Evolutionary conservation across 345 rosid species (phyloP).

Genomic region (Arabis hirsuta): DNA sequence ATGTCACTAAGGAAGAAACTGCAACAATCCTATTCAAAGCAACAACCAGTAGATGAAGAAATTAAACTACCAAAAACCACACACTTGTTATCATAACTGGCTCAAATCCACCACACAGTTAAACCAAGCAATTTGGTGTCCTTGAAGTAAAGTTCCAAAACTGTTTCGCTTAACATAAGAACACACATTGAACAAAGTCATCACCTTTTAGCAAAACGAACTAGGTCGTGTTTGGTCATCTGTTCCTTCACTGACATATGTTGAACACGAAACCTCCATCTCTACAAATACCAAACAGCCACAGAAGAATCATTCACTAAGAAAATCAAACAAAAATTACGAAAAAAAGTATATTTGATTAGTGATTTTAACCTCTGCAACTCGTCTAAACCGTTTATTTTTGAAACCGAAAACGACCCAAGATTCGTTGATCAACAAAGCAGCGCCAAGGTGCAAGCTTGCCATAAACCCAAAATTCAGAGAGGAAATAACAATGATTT

Average conservation of each 20-base stretch:
- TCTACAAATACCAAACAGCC: conserved; percentile 31
- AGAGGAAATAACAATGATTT: conserved; percentile 13
- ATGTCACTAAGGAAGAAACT: background rate
- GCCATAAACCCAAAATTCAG: conserved; percentile 29
- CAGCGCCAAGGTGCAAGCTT: conserved; percentile 32
- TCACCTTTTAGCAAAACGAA: conserved; percentile 39
- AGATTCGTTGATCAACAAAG: conserved; percentile 23
- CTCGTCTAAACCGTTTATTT: conserved; percentile 33
- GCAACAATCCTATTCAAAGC: too few relatives aligned
- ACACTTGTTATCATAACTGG: conserved; percentile 17
- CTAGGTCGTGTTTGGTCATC: conserved; percentile 17
- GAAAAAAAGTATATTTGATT: background rate
- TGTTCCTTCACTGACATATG: conserved; percentile 22
- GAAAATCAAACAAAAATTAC: background rate
- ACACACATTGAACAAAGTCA: conserved; percentile 25
- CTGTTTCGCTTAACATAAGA: too few relatives aligned
- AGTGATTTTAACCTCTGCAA: conserved; percentile 24
- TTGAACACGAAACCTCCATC: conserved; percentile 34
- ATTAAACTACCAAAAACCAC: conserved; percentile 16
- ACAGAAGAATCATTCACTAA: background rate
- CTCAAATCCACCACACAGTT: conserved; percentile 4
- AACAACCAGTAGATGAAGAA: background rate
- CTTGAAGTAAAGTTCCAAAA: background rate
- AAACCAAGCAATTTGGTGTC: background rate
- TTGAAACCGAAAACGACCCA: conserved; percentile 24